These are phyloP conservation scores for Leccinum ponderosum DNA, from an alignment of 1,284 basidiomycete genomes.

Conservation along the genomic window DNA sequence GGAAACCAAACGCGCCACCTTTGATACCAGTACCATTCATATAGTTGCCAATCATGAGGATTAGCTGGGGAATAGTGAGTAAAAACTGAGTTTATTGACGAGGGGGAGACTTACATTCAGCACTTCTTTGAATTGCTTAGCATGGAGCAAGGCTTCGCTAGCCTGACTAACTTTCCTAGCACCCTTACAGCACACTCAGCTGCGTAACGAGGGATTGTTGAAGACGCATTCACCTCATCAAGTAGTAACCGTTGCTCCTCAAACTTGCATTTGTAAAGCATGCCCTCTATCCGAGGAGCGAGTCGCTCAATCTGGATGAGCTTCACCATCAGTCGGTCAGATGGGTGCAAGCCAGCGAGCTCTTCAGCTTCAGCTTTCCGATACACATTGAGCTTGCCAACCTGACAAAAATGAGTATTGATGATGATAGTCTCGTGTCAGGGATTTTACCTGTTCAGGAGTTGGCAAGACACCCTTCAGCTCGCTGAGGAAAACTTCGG, in stretches of 20 bases:
- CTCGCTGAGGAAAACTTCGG: slow-evolving; percentile 85
- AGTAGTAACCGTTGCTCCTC: slow-evolving; percentile 79
- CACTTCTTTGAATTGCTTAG: slow-evolving; percentile 84
- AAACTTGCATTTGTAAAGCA: slow-evolving; percentile 89
- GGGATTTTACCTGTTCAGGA: slow-evolving; percentile 72
- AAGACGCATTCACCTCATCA: slow-evolving; percentile 54
- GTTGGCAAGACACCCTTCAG: slow-evolving; percentile 85
- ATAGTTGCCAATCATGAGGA: slow-evolving; percentile 95
- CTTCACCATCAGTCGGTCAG: slow-evolving; percentile 96
- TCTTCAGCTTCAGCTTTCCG: slow-evolving; percentile 85
- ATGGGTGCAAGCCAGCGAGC: slow-evolving; percentile 84
- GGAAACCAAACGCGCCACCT: slow-evolving; percentile 97
- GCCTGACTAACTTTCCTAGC: slow-evolving; percentile 81
- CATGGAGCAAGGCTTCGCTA: slow-evolving; percentile 72
- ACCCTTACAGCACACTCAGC: slow-evolving; percentile 48
- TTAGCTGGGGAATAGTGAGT: slow-evolving; percentile 56
- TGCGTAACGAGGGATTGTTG: slow-evolving; percentile 8
- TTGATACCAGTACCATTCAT: slow-evolving; percentile 98
- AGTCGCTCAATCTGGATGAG: slow-evolving; percentile 94
- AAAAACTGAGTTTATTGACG: slow-evolving; percentile 9
- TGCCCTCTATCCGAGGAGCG: slow-evolving; percentile 86
- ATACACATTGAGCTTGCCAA: slow-evolving; percentile 92
- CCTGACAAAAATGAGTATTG: slow-evolving; percentile 42
- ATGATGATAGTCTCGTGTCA: slow-evolving; percentile 9
- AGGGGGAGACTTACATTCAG: slow-evolving; percentile 58